phyloP scores from a whole-genome alignment of 176 grass and related monocot species.

The Ensete ventricosum region DNA sequence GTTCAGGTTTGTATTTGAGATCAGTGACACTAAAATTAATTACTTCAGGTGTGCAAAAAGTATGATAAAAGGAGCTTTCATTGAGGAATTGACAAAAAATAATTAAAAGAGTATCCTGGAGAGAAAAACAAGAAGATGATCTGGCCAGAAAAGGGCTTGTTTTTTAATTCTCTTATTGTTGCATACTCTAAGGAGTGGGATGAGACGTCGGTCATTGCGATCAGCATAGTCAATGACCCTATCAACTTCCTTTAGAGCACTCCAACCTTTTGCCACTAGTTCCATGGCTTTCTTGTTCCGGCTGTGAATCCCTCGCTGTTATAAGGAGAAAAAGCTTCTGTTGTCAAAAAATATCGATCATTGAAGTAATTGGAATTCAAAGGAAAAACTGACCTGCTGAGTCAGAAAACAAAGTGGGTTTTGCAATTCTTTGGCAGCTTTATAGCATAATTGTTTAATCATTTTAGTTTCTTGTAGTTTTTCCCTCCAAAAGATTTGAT shows the following conservation, averaged over 20 bases:
- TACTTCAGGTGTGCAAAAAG: background rate
- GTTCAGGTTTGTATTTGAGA: background rate
- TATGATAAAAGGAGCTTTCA: background rate
- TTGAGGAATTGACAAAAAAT: background rate
- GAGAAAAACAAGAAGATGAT: background rate
- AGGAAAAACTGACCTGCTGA: background rate
- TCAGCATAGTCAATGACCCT: slow-evolving; percentile 82
- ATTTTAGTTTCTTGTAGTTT: background rate
- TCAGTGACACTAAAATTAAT: background rate
- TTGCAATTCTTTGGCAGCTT: background rate
- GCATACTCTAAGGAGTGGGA: slow-evolving; percentile 68
- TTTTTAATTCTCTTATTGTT: background rate
- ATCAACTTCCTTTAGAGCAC: slow-evolving; percentile 86
- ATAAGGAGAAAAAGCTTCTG: background rate
- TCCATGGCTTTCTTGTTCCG: slow-evolving; percentile 96
- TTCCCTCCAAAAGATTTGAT: background rate
- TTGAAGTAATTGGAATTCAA: background rate
- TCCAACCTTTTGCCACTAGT: slow-evolving; percentile 77
- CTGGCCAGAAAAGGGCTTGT: background rate
- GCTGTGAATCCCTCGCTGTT: slow-evolving; percentile 65
- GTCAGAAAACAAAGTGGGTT: background rate
- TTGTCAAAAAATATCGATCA: background rate
- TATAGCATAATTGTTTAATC: background rate
- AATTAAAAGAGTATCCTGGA: background rate
- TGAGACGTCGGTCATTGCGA: slow-evolving; percentile 63